Percentiles rank a stretch among this genome's conserved stretches.
Evolutionary conservation across 495 filamentous ascomycete genomes (phyloP).

Genomic region (Annulohypoxylon moriforme): DNA sequence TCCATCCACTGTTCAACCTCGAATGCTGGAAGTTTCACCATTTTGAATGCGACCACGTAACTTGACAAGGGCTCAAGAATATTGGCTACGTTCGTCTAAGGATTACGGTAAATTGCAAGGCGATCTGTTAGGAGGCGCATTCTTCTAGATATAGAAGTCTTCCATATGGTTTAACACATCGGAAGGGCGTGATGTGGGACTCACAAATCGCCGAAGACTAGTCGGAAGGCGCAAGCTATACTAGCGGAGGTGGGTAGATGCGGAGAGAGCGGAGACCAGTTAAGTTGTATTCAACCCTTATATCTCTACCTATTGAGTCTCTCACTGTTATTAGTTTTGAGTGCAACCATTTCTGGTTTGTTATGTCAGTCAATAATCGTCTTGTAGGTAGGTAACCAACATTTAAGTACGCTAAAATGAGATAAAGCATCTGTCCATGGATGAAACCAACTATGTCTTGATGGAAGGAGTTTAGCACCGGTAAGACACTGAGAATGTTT

Average conservation of each 20-base stretch:
- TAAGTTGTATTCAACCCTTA: neutral
- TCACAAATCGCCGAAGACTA: constrained; percentile 8
- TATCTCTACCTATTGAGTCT: neutral
- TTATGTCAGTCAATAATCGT: neutral
- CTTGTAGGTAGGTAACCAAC: neutral
- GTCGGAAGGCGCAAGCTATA: neutral
- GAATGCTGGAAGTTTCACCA: constrained; percentile 79
- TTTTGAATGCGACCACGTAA: constrained; percentile 46
- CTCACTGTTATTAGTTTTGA: too few relatives aligned
- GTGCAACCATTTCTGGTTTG: neutral
- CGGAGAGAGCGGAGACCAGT: constrained; percentile 20
- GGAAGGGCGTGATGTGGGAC: constrained; percentile 17
- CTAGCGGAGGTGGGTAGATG: too few relatives aligned
- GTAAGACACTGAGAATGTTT: too few relatives aligned
- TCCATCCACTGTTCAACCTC: constrained; percentile 96
- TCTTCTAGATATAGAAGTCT: neutral
- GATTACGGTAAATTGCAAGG: neutral
- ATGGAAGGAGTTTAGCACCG: too few relatives aligned
- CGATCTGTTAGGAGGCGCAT: neutral
- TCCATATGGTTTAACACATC: neutral
- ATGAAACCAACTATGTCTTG: too few relatives aligned
- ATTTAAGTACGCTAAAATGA: neutral
- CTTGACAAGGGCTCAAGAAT: neutral
- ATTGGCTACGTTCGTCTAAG: neutral
- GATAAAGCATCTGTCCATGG: too few relatives aligned